Conservation (phyloP, 441 rosid species). For the Erodium texanum region DNA sequence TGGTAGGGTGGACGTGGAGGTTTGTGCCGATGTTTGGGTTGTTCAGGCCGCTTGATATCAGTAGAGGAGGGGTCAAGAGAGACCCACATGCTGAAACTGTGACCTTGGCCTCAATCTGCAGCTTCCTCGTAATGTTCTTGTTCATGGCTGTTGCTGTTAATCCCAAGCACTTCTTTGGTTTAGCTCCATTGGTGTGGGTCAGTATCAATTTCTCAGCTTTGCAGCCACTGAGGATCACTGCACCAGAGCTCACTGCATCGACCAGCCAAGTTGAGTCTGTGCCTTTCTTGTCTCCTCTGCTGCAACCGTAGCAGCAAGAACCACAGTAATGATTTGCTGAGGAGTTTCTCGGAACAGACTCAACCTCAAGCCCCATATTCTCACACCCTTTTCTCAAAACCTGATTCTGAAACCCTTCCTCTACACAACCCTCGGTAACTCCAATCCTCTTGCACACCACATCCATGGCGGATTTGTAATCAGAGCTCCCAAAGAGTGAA, state of each 20-base stretch:
- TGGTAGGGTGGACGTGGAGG: slow-evolving; percentile 75
- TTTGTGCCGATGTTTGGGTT: slow-evolving; percentile 60
- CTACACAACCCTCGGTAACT: slow-evolving; percentile 44
- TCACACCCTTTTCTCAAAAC: slow-evolving; percentile 66
- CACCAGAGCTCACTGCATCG: slow-evolving; percentile 55
- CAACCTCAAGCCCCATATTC: slow-evolving; percentile 47
- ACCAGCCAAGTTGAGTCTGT: slow-evolving; percentile 75
- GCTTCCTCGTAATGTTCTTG: slow-evolving; percentile 27
- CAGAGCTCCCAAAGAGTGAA: slow-evolving; percentile 36
- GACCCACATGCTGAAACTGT: slow-evolving; percentile 80
- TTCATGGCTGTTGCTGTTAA: slow-evolving; percentile 37
- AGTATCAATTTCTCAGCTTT: slow-evolving; percentile 62
- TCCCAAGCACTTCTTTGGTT: slow-evolving; percentile 63
- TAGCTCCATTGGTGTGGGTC: slow-evolving; percentile 27
- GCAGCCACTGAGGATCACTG: slow-evolving; percentile 70
- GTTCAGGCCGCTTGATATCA: slow-evolving; percentile 68
- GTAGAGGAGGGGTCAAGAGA: slow-evolving; percentile 63
- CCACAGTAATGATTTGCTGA: slow-evolving; percentile 75
- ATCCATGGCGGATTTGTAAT: slow-evolving; percentile 59
- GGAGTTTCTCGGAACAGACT: slow-evolving; percentile 53
- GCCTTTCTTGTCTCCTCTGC: slow-evolving; percentile 70
- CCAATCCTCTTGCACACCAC: slow-evolving; percentile 61
- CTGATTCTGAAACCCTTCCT: slow-evolving; percentile 70
- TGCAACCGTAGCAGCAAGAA: slow-evolving; percentile 72
- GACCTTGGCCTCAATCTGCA: slow-evolving; percentile 58